These are phyloP conservation scores for Astrothelium subdiscretum DNA, from an alignment of 495 filamentous ascomycete species.

Conservation along the genomic window DNA sequence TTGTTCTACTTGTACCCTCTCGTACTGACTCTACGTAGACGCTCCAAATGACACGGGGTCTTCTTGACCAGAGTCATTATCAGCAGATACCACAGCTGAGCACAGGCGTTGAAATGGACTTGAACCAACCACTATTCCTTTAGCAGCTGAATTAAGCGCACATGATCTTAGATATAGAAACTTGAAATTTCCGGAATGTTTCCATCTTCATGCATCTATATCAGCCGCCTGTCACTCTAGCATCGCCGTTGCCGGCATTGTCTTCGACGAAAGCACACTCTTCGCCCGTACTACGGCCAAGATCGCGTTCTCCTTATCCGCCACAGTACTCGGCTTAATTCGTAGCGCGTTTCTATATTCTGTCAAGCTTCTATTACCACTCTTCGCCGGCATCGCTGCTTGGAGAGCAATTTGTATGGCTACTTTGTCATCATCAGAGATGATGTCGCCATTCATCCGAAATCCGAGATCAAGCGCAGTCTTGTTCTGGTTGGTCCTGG, in stretches of 20 bases:
- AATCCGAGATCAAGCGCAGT: constrained; percentile 13
- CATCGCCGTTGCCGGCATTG: not conserved
- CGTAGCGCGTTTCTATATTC: not conserved
- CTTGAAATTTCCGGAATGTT: not conserved
- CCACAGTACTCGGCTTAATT: not conserved
- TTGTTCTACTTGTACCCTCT: too few species aligned
- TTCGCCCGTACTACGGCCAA: not conserved
- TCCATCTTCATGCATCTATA: not conserved
- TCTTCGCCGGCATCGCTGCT: not conserved
- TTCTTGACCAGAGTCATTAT: constrained; percentile 15
- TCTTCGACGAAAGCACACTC: not conserved
- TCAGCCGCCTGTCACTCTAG: not conserved
- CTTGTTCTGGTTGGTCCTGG: constrained; percentile 10
- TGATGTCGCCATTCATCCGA: constrained; percentile 4
- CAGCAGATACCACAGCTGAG: constrained; percentile 18
- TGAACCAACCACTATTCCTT: constrained; percentile 3
- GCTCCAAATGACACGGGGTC: constrained; percentile 15
- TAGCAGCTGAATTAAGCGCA: not conserved
- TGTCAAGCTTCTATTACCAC: not conserved
- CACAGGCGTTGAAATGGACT: constrained; percentile 13
- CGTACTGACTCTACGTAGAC: too few species aligned
- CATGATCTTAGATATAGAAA: not conserved
- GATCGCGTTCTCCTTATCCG: not conserved
- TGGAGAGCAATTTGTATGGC: not conserved
- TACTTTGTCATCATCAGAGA: not conserved